Percentiles rank a stretch among this genome's conserved stretches.
These are phyloP conservation scores for Ceratocystis cubensis DNA, from an alignment of 2,329 filamentous ascomycete genomes.

Conservation along the genomic window DNA sequence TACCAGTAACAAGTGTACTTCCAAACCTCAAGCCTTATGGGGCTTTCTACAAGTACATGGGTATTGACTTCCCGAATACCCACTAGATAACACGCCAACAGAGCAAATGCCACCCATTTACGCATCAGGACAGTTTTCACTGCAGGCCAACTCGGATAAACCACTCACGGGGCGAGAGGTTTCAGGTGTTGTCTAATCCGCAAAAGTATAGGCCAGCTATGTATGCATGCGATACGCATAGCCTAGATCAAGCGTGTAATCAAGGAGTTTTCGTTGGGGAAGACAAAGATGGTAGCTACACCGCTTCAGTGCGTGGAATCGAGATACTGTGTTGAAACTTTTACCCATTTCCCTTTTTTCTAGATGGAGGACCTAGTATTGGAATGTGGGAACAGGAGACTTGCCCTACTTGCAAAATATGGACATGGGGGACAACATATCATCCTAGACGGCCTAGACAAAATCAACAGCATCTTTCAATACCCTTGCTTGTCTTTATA, in stretches of 20 bases:
- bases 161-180: background rate
- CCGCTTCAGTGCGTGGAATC: conserved; percentile 13
- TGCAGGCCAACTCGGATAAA: background rate
- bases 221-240: background rate
- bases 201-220: background rate
- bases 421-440: too few relatives aligned
- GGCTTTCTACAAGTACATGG: too few relatives aligned
- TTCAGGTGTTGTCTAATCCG: background rate
- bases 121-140: background rate
- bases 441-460: too few relatives aligned
- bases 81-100: background rate
- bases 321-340: conserved; percentile 15
- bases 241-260: conserved; percentile 2
- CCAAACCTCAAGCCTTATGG: too few relatives aligned
- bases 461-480: too few relatives aligned
- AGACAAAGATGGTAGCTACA: background rate
- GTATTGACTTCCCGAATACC: background rate
- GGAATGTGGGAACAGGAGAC: background rate
- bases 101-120: background rate
- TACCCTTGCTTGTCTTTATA: background rate
- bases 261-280: conserved; percentile 4
- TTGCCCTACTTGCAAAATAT: too few relatives aligned
- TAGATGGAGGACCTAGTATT: background rate
- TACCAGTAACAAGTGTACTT: background rate
- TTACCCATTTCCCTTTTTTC: background rate